phyloP scores from a whole-genome alignment of 2,329 filamentous ascomycete genomes.

The Botrytis elliptica region DNA sequence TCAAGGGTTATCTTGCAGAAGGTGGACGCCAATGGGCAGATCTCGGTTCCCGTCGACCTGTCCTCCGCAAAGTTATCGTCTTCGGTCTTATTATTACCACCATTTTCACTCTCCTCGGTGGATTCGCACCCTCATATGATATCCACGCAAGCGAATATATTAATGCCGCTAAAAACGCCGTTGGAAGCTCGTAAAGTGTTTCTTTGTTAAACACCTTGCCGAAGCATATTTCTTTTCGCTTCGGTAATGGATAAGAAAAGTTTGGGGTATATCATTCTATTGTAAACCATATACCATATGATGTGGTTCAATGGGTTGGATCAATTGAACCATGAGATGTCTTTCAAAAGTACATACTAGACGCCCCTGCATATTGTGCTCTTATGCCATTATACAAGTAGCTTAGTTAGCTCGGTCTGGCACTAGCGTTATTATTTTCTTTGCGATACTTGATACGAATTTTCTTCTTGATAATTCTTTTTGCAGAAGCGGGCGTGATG shows the following conservation, averaged over 20 bases:
- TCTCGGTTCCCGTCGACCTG: constrained; percentile 74
- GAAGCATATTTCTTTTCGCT: constrained; percentile 17
- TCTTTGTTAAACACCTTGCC: not conserved
- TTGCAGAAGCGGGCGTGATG: not conserved
- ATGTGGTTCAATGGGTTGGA: constrained; percentile 9
- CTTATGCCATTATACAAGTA: not conserved
- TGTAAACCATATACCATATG: not conserved
- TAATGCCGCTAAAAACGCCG: constrained; percentile 36
- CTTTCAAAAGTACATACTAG: constrained; percentile 1
- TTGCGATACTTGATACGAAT: not conserved
- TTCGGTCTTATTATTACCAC: constrained; percentile 61
- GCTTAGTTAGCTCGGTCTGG: not conserved
- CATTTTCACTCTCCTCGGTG: constrained; percentile 69
- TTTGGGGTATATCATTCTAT: constrained; percentile 16
- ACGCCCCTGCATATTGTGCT: not conserved
- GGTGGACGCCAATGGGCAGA: constrained; percentile 80
- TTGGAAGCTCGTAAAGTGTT: constrained; percentile 26
- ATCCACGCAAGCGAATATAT: constrained; percentile 48
- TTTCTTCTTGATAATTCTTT: not conserved
- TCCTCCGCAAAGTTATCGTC: constrained; percentile 73
- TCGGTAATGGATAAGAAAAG: constrained; percentile 9
- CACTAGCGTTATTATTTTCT: not conserved
- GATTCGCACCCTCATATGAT: constrained; percentile 61
- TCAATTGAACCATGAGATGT: not conserved
- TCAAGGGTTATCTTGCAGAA: constrained; percentile 75